A percentile compares a stretch with the other conserved stretches of the same genome.
Conservation (phyloP, 2,329 filamentous ascomycete species). For the Sporothrix phasma region DNA sequence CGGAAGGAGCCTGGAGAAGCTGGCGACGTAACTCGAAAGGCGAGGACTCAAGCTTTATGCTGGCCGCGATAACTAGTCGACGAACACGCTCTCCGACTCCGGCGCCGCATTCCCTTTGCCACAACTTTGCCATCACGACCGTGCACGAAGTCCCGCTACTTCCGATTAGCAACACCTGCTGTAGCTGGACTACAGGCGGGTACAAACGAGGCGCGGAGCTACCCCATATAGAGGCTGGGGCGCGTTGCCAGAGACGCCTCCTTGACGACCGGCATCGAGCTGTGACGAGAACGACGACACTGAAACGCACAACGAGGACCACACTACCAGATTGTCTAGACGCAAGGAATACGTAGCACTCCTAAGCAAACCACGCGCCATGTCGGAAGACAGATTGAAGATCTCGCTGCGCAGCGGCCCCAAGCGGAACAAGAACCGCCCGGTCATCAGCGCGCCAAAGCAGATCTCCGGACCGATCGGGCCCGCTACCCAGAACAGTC, state of each 20-base stretch:
- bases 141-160: background rate
- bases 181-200: constrained; percentile 10
- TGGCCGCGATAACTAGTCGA: background rate
- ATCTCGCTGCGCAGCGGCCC: constrained; percentile 52
- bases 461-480: constrained; percentile 52
- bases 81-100: background rate
- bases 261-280: background rate
- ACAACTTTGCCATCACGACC: background rate
- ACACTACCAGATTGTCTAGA: background rate
- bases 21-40: constrained; percentile 4
- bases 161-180: background rate
- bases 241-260: background rate
- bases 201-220: background rate
- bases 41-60: background rate
- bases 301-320: background rate
- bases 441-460: constrained; percentile 50
- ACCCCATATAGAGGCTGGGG: background rate
- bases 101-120: too few species aligned
- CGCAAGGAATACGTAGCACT: background rate
- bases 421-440: constrained; percentile 53
- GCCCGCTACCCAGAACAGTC: constrained; percentile 20
- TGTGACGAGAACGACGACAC: background rate
- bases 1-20: background rate
- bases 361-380: constrained; percentile 24
- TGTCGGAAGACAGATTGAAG: constrained; percentile 54